These are phyloP conservation scores for Taphrina sp. DNA, from an alignment of 1,139 yeast genomes.

Conservation along the genomic window DNA sequence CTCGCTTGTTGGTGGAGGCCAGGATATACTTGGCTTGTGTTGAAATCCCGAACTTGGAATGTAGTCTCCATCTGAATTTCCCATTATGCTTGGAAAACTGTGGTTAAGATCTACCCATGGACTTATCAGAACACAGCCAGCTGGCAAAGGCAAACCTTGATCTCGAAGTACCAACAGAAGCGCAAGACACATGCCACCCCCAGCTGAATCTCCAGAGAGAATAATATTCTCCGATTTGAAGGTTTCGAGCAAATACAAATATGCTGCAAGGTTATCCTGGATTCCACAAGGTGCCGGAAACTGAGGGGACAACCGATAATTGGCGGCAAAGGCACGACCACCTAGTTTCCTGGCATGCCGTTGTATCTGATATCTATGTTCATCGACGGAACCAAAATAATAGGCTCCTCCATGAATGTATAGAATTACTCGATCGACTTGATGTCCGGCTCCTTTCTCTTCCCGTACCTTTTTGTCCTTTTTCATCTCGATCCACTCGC, in stretches of 20 bases:
- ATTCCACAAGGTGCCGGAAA: slow-evolving; percentile 37
- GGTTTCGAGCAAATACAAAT: slow-evolving; percentile 34
- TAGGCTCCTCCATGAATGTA: slow-evolving; percentile 39
- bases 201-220: slow-evolving; percentile 39
- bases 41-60: slow-evolving; percentile 36
- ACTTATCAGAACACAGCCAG: slow-evolving; percentile 37
- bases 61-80: slow-evolving; percentile 36
- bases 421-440: slow-evolving; percentile 35
- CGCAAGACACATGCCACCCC: slow-evolving; percentile 36
- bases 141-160: slow-evolving; percentile 37
- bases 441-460: background rate
- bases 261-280: slow-evolving; percentile 36
- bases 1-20: slow-evolving; percentile 33
- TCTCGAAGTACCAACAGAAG: slow-evolving; percentile 32
- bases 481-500: slow-evolving; percentile 33
- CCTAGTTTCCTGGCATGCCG: slow-evolving; percentile 35
- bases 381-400: slow-evolving; percentile 38
- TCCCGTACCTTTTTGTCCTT: slow-evolving; percentile 15
- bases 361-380: slow-evolving; percentile 36
- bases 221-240: slow-evolving; percentile 35
- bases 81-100: slow-evolving; percentile 37
- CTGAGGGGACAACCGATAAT: slow-evolving; percentile 38
- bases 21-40: slow-evolving; percentile 30
- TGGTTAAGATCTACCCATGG: slow-evolving; percentile 39
- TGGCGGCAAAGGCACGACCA: slow-evolving; percentile 37